These are phyloP conservation scores for Fusarium globosum DNA, from an alignment of 2,329 filamentous ascomycete genomes.

Conservation along the genomic window DNA sequence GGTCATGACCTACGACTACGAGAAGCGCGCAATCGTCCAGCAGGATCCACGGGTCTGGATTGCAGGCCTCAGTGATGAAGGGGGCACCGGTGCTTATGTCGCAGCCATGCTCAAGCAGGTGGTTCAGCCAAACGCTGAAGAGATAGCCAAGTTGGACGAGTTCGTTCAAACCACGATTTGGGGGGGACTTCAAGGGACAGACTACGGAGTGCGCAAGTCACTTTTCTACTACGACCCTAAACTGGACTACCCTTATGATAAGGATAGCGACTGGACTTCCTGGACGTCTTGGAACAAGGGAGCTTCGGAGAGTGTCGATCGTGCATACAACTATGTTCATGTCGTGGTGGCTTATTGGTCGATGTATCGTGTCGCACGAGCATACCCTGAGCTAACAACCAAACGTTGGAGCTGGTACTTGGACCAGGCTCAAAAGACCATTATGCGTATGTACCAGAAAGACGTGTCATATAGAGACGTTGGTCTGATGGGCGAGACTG, in stretches of 20 bases:
- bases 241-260: constrained; percentile 57
- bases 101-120: constrained; percentile 66
- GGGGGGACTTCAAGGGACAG: constrained; percentile 58
- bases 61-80: constrained; percentile 69
- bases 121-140: constrained; percentile 59
- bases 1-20: constrained; percentile 67
- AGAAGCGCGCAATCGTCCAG: constrained; percentile 54
- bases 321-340: constrained; percentile 71
- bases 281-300: constrained; percentile 64
- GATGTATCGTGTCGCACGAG: constrained; percentile 64
- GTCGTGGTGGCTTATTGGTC: constrained; percentile 67
- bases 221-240: constrained; percentile 67
- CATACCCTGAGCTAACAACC: constrained; percentile 57
- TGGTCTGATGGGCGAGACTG: constrained; percentile 70
- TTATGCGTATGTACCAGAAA: constrained; percentile 52
- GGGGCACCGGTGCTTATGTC: constrained; percentile 66
- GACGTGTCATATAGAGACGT: constrained; percentile 58
- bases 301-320: constrained; percentile 57
- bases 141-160: constrained; percentile 64
- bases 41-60: constrained; percentile 67
- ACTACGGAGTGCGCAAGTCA: constrained; percentile 64
- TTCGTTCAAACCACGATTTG: constrained; percentile 65
- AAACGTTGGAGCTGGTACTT: constrained; percentile 66
- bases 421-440: constrained; percentile 63
- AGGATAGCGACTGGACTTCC: constrained; percentile 57